Conservation (phyloP, 225 moss, liverwort and hornwort species). For the Polytrichum commune region DNA sequence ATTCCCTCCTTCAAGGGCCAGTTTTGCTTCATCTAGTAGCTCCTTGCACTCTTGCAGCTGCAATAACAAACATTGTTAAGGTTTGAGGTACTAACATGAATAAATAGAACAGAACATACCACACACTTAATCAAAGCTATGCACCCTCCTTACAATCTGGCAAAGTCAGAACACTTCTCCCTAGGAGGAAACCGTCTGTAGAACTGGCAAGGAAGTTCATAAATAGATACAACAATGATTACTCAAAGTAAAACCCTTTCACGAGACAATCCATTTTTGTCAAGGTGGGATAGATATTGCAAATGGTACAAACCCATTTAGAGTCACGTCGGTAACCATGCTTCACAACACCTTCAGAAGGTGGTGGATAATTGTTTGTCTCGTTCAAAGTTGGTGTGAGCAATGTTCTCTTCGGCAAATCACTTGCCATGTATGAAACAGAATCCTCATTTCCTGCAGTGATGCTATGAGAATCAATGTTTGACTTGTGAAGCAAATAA, state of each 20-base stretch:
- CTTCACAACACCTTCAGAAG: constrained; percentile 40
- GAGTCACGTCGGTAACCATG: constrained; percentile 69
- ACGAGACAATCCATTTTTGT: too few relatives aligned
- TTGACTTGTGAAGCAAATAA: background rate
- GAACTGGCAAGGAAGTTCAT: too few relatives aligned
- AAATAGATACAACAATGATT: too few relatives aligned
- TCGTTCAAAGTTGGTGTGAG: constrained; percentile 47
- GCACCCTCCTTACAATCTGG: too few relatives aligned
- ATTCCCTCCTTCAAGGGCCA: constrained; percentile 46
- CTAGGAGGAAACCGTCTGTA: too few relatives aligned
- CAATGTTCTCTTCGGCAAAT: constrained; percentile 61
- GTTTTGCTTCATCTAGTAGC: constrained; percentile 83
- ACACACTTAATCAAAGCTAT: too few relatives aligned
- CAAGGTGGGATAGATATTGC: too few relatives aligned
- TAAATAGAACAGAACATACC: too few relatives aligned
- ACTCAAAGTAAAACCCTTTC: too few relatives aligned
- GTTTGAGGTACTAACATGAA: background rate
- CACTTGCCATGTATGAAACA: constrained; percentile 71
- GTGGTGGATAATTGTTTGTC: constrained; percentile 36
- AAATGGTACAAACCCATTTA: constrained; percentile 66
- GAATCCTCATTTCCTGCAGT: constrained; percentile 62
- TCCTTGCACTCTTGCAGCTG: constrained; percentile 88
- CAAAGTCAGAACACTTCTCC: too few relatives aligned
- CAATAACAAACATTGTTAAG: constrained; percentile 22
- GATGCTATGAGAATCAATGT: too few relatives aligned